Base-by-base conservation (phyloP, 371 early-diverging fungal genomes). In the Rhizopus arrhizus region DNA sequence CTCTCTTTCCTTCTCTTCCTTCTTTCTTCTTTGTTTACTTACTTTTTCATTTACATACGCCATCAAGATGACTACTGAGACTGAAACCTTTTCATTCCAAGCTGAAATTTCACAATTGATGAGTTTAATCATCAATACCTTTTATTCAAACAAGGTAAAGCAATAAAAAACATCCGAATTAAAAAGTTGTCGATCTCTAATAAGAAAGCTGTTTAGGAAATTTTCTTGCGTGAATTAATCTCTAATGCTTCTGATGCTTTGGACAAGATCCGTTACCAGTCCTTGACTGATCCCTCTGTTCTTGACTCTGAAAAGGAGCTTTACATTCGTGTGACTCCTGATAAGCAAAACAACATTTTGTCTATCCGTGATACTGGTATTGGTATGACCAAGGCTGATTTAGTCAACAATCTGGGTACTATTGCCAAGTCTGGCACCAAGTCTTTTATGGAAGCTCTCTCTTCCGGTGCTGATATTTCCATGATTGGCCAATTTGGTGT, bases 401-500 rank as follows among this genome's bases (percentile, higher is more conserved):
- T 95, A 58, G 84, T 84, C 51, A 86, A 83, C 65, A 92, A 89
- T 73, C 77, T 95, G 49, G 96, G 96, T 66, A 90, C 91, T 33
- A 91, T 95, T 64, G 94, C 96, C 66, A 90, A 90, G 69, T 85
- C 85, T 38, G 85, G 85, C 48, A 84, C 90, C 41, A 81, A 79
- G 65, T 68, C 69, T 42, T 79, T 79, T 65, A 79, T 79, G 79
- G 79, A 79, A 62, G 73, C 77, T 16, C 66, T 79, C 28, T 74
- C 77, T 31, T 73, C 80, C n/a, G 77, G 80, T 66, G 80, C 80
- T 51, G 73, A 80, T 59, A 80, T 80, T 28, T 80, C 80, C 69
- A 74, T 92, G 75, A 94, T 94, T 79, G 96, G 95, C 65, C 95
- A 95, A 78, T 96, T 96, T 72, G 96, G 96, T 83, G 91, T 95